These are phyloP conservation scores for Penicillium nucicola DNA, from an alignment of 495 filamentous ascomycete genomes.

Conservation along the genomic window DNA sequence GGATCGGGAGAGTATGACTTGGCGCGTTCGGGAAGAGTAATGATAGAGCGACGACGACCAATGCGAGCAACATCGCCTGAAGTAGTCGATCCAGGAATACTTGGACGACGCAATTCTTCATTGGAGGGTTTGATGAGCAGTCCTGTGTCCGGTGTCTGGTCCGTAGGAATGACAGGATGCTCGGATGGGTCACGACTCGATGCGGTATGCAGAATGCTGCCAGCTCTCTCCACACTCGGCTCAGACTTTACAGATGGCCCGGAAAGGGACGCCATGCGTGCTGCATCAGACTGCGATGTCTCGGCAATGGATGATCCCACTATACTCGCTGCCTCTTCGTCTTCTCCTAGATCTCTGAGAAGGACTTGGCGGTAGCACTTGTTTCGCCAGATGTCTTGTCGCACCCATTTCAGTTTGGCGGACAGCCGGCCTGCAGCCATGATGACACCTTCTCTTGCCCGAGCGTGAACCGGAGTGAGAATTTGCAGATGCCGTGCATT, in stretches of 20 bases:
- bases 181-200: constrained; percentile 21
- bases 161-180: background rate
- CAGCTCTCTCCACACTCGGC: constrained; percentile 10
- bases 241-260: constrained; percentile 20
- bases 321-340: constrained; percentile 31
- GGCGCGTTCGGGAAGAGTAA: constrained; percentile 25
- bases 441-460: constrained; percentile 81
- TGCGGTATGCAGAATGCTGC: constrained; percentile 17
- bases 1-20: constrained; percentile 26
- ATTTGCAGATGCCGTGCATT: constrained; percentile 93
- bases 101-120: constrained; percentile 34
- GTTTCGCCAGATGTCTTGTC: constrained; percentile 90
- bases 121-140: constrained; percentile 19
- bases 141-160: constrained; percentile 10
- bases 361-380: constrained; percentile 90
- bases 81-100: constrained; percentile 32
- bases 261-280: constrained; percentile 18
- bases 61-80: constrained; percentile 26
- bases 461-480: constrained; percentile 80
- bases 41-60: constrained; percentile 30
- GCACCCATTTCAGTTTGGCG: constrained; percentile 86
- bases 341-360: constrained; percentile 78
- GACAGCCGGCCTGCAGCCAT: constrained; percentile 80
- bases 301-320: constrained; percentile 17
- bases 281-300: constrained; percentile 5